A percentile compares a stretch with the other conserved stretches of the same genome.
Conservation (phyloP, 176 grass and related monocot genomes). For the Puccinellia tenuiflora region DNA sequence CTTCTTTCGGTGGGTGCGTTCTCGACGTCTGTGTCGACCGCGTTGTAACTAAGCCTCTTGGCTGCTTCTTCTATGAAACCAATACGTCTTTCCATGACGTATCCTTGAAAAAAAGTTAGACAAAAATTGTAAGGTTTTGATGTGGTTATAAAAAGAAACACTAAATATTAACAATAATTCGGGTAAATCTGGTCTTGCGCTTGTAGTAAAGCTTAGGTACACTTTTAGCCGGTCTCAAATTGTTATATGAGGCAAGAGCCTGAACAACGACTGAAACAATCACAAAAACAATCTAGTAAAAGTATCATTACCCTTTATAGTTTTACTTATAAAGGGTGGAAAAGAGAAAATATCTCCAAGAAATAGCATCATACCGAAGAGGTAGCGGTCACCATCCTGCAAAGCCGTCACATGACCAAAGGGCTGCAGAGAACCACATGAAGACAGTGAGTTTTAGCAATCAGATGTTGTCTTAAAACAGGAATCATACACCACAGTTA, state of each 20-base stretch:
- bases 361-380: constrained; percentile 35
- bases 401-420: constrained; percentile 62
- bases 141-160: too few species aligned
- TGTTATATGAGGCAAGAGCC: background rate
- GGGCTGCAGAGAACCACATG: constrained; percentile 30
- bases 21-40: too few species aligned
- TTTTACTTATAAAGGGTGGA: too few species aligned
- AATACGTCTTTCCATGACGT: too few species aligned
- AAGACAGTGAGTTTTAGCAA: background rate
- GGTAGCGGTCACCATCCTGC: constrained; percentile 38
- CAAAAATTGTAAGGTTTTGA: background rate
- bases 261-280: background rate
- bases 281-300: background rate
- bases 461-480: background rate
- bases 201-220: background rate
- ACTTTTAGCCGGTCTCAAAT: background rate
- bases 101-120: too few species aligned
- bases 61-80: too few species aligned
- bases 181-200: background rate
- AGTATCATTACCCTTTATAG: background rate
- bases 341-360: background rate
- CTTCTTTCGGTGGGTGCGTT: too few species aligned
- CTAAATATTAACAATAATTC: too few species aligned
- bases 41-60: too few species aligned
- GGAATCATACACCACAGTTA: too few species aligned